Conservation (phyloP, 2,329 filamentous ascomycete genomes). For the Colletotrichum sp. region DNA sequence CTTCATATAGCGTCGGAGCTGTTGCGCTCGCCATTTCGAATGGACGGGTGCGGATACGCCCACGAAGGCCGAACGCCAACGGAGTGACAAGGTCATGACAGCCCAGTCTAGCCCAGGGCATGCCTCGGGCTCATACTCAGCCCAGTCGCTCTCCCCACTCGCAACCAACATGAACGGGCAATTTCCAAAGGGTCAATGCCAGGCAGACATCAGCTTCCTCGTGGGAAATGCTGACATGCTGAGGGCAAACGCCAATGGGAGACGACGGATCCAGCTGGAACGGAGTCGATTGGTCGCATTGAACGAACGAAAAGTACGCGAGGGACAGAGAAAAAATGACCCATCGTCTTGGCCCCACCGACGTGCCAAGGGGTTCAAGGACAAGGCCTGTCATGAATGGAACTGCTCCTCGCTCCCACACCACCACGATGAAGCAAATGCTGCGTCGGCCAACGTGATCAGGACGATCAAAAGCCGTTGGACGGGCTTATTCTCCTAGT, state of each 20-base stretch:
- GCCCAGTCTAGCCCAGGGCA: background rate
- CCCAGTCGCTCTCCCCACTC: background rate
- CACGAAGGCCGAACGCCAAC: background rate
- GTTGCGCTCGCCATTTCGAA: background rate
- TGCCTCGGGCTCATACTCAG: background rate
- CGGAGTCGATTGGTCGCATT: background rate
- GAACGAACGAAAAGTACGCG: background rate
- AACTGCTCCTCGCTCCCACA: background rate
- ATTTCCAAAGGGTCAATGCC: slow-evolving; percentile 3
- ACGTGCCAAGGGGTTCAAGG: background rate
- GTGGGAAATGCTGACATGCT: background rate
- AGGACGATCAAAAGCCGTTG: background rate
- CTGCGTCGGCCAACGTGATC: background rate
- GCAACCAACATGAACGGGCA: background rate
- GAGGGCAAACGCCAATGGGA: background rate
- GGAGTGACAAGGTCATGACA: background rate
- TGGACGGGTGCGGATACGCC: background rate
- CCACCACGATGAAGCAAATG: background rate
- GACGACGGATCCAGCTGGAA: background rate
- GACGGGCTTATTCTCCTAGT: background rate
- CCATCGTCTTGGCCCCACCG: background rate
- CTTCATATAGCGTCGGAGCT: background rate
- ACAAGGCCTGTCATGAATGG: background rate
- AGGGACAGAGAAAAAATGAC: background rate
- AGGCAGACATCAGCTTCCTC: background rate